Percentiles rank a stretch among this genome's conserved stretches.
phyloP scores from a whole-genome alignment of 2,329 filamentous ascomycete species.

The Drechslera avenae region DNA sequence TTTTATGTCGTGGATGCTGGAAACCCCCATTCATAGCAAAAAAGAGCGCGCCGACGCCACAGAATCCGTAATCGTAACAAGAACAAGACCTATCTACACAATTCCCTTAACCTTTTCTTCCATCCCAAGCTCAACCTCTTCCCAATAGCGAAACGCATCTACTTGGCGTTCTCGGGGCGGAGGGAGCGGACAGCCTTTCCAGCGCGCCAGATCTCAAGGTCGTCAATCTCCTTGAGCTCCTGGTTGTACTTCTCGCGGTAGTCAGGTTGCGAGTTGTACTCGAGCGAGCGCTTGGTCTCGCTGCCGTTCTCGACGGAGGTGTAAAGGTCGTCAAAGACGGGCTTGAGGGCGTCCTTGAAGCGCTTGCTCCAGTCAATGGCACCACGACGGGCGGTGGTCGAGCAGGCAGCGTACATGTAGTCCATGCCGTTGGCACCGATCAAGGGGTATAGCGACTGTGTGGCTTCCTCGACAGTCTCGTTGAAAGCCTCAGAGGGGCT shows the following conservation, averaged over 20 bases:
- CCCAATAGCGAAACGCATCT: slow-evolving; percentile 15
- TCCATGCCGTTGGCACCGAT: slow-evolving; percentile 99
- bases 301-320: slow-evolving; percentile 86
- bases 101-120: slow-evolving; percentile 11
- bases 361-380: slow-evolving; percentile 97
- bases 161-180: slow-evolving; percentile 48
- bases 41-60: slow-evolving; percentile 22
- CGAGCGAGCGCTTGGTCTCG: slow-evolving; percentile 94
- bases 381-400: slow-evolving; percentile 95
- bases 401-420: slow-evolving; percentile 99
- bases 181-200: slow-evolving; percentile 86
- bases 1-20: background rate
- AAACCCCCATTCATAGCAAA: background rate
- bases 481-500: slow-evolving; percentile 98
- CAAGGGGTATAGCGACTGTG: slow-evolving; percentile 95
- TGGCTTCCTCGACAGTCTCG: slow-evolving; percentile 99
- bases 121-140: slow-evolving; percentile 1
- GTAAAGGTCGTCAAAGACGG: slow-evolving; percentile 97
- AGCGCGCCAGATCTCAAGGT: slow-evolving; percentile 98
- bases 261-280: slow-evolving; percentile 94
- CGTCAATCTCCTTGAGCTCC: slow-evolving; percentile 98
- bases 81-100: slow-evolving; percentile 36
- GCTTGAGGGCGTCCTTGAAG: slow-evolving; percentile 99
- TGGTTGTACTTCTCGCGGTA: slow-evolving; percentile 97
- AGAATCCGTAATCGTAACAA: slow-evolving; percentile 21